Evolutionary conservation across 1,139 yeast species (phyloP), one percentile per base, ranked within the genome.

Genomic region (Ogataea hybrid): DNA sequence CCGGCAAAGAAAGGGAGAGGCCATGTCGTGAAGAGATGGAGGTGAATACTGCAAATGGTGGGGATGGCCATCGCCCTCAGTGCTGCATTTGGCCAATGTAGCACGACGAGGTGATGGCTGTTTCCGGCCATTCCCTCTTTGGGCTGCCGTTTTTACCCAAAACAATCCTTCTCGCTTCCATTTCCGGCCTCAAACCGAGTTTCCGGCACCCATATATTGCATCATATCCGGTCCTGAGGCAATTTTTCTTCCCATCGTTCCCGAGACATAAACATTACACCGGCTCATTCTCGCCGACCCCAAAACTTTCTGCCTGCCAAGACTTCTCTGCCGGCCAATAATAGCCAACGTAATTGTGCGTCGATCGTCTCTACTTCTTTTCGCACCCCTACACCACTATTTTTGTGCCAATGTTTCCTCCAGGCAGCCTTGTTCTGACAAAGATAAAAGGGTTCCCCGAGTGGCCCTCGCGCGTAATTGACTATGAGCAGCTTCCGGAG

Each of bases 391-490:
- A 32, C 41, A 38, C 41, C 41, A 38, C 35, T 11, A 20, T 10
- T 9, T 37, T 32, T 25, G 12, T 27, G 28, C 15, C 29, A 28
- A 30, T 35, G 25, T 51, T 44, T 21, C 35, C 42, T 7, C 49
- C 57, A 5, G 59, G 57, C 23, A 28, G 49, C 21, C 63, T 81
- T 4, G 89, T 84, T 0, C 68, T 84, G 29, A 88, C 89, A 6
- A 84, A 84, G 58, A 81, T 84, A 25, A 84, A 83, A 56, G 89
- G 90, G 6, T 84, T 79, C 57, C 84, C 90, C 6, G 81, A 86
- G 34, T 84, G 92, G 92, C 92, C 92, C 0, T 87, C 88, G 4
- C 79, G 83, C 77, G 77, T 84, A 2, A 70, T 84, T n/a, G 83
- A 82, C 2, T 72, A 68, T 42, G 67, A 70, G 20, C 57, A 75